Evolutionary conservation across 768 basidiomycete species (phyloP).

Genomic region (Naganishia vaughanmartiniae): DNA sequence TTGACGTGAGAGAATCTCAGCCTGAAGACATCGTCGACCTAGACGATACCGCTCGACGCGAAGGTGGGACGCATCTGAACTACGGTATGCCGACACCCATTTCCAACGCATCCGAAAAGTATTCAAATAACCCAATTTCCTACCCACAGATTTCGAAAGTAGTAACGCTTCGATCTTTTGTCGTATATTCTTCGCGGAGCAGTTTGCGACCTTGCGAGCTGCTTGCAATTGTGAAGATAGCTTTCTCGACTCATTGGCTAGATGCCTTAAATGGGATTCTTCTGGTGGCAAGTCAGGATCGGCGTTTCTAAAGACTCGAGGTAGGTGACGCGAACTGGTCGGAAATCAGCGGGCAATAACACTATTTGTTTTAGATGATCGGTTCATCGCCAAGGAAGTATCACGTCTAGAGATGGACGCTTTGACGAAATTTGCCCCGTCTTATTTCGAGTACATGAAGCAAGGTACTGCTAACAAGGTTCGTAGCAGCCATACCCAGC

Average conservation of each 20-base stretch:
- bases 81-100: conserved; percentile 41
- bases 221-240: conserved; percentile 92
- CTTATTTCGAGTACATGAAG: conserved; percentile 97
- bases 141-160: conserved; percentile 67
- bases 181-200: conserved; percentile 90
- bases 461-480: conserved; percentile 85
- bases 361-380: conserved; percentile 66
- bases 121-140: conserved; percentile 25
- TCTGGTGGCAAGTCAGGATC: conserved; percentile 95
- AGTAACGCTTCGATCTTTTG: conserved; percentile 87
- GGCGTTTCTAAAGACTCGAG: conserved; percentile 91
- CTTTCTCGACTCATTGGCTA: conserved; percentile 85
- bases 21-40: conserved; percentile 57
- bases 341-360: not conserved
- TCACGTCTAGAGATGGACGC: conserved; percentile 86
- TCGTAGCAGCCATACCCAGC: conserved; percentile 42
- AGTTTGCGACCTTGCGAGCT: conserved; percentile 87
- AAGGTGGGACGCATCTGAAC: conserved; percentile 50
- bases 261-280: conserved; percentile 94
- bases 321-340: conserved; percentile 53
- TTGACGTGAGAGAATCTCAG: conserved; percentile 93
- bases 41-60: conserved; percentile 40
- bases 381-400: conserved; percentile 96
- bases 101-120: not conserved
- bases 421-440: conserved; percentile 93